These are phyloP conservation scores for Takakia lepidozioides DNA, from an alignment of 225 moss, liverwort and hornwort species.

Conservation along the genomic window DNA sequence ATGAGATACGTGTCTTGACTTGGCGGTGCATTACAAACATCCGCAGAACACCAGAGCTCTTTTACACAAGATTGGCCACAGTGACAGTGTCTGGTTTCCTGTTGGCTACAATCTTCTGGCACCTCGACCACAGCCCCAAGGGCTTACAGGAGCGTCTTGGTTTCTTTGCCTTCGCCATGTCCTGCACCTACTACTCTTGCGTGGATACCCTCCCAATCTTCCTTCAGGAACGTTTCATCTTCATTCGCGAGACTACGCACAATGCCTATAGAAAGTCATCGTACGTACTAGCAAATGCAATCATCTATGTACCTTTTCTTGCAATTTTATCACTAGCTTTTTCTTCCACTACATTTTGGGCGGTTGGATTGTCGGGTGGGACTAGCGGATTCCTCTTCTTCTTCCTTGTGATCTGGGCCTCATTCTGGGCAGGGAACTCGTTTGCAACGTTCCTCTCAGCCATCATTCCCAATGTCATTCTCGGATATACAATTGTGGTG, in stretches of 20 bases:
- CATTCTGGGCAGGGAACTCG: conserved; percentile 90
- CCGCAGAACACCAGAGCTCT: conserved; percentile 66
- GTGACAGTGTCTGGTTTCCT: conserved; percentile 78
- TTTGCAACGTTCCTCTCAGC: conserved; percentile 83
- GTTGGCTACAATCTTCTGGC: conserved; percentile 69
- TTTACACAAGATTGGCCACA: conserved; percentile 77
- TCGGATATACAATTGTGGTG: conserved; percentile 82
- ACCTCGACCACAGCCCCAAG: conserved; percentile 52
- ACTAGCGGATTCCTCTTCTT: conserved; percentile 74
- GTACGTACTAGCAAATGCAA: conserved; percentile 73
- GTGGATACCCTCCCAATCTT: conserved; percentile 89
- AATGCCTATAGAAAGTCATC: conserved; percentile 95
- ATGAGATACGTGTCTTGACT: conserved; percentile 67
- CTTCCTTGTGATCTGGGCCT: conserved; percentile 87
- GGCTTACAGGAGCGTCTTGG: conserved; percentile 88
- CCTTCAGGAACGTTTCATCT: conserved; percentile 93
- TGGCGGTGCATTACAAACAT: conserved; percentile 74
- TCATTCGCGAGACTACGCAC: conserved; percentile 90
- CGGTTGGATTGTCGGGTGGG: conserved; percentile 84
- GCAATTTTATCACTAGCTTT: conserved; percentile 79
- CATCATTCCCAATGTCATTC: conserved; percentile 83
- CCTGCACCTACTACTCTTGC: conserved; percentile 83
- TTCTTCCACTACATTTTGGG: conserved; percentile 75
- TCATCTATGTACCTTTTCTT: conserved; percentile 83
- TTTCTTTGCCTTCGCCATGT: conserved; percentile 95